phyloP scores from a whole-genome alignment of 352 stramenopile species.

The Globisporangium mamillatum region DNA sequence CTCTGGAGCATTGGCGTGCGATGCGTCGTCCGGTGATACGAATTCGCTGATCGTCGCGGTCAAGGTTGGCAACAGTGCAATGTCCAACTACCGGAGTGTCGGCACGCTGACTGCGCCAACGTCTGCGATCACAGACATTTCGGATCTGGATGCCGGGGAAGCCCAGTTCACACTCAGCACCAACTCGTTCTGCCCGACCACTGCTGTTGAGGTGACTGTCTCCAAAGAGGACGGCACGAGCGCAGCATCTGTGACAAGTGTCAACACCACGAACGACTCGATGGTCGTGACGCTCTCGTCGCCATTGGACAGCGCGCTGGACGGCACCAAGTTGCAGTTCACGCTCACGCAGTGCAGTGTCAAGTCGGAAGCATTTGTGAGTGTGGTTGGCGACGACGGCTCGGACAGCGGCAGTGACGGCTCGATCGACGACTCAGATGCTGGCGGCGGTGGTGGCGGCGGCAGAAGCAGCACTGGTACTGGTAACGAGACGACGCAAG shows the following conservation, averaged over 20 bases:
- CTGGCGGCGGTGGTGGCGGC: neutral
- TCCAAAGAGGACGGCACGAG: constrained; percentile 13
- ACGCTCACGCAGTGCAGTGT: constrained; percentile 56
- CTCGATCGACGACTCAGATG: constrained; percentile 12
- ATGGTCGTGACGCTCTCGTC: constrained; percentile 37
- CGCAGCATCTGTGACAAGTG: constrained; percentile 10
- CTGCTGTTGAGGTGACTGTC: constrained; percentile 37
- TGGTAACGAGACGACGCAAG: constrained; percentile 45
- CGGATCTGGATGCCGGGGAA: constrained; percentile 29
- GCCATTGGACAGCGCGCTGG: constrained; percentile 28
- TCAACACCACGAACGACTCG: constrained; percentile 37
- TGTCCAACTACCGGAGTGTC: constrained; percentile 46
- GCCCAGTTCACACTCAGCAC: constrained; percentile 37
- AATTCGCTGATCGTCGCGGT: constrained; percentile 48
- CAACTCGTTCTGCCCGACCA: constrained; percentile 35
- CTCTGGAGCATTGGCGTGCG: constrained; percentile 40
- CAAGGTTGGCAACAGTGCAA: constrained; percentile 44
- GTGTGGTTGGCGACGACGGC: constrained; percentile 15
- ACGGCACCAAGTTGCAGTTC: constrained; percentile 30
- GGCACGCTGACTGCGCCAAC: constrained; percentile 32
- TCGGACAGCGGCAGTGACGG: constrained; percentile 13
- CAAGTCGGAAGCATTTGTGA: constrained; percentile 20
- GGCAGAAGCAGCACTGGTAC: neutral
- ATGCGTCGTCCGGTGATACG: constrained; percentile 28
- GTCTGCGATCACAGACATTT: constrained; percentile 32